Evolutionary conservation across 257 asterid species (phyloP).

Genomic region (Solanum habrochaites): DNA sequence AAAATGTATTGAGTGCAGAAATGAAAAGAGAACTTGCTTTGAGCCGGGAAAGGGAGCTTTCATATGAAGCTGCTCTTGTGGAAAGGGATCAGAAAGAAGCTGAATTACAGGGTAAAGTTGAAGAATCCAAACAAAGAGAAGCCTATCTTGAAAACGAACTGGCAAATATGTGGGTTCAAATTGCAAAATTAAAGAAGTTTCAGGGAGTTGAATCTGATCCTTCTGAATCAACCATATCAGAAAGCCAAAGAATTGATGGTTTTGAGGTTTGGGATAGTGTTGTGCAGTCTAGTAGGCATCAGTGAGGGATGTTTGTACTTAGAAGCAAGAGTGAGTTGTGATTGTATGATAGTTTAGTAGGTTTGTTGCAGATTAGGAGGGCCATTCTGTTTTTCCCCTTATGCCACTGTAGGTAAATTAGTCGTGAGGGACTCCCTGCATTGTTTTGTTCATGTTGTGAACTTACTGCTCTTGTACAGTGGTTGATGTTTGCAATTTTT

Average conservation of each 20-base stretch:
- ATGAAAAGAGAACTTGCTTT: conserved; percentile 63
- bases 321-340: background rate
- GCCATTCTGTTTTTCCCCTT: background rate
- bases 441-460: background rate
- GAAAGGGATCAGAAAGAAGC: conserved; percentile 67
- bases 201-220: conserved; percentile 44
- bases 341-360: background rate
- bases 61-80: conserved; percentile 62
- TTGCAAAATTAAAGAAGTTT: conserved; percentile 70
- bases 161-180: conserved; percentile 95
- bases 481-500: background rate
- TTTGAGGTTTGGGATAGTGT: conserved; percentile 15
- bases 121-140: conserved; percentile 90
- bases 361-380: background rate
- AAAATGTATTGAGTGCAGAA: conserved; percentile 32
- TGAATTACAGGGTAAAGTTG: conserved; percentile 73
- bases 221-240: conserved; percentile 24
- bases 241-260: conserved; percentile 14
- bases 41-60: conserved; percentile 73
- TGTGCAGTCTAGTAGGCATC: background rate
- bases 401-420: background rate
- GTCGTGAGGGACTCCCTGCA: background rate
- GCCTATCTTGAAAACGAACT: conserved; percentile 94
- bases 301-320: background rate
- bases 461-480: background rate